Base-by-base conservation (phyloP, 2,329 filamentous ascomycete genomes). In the Trichophyton rubrum region DNA sequence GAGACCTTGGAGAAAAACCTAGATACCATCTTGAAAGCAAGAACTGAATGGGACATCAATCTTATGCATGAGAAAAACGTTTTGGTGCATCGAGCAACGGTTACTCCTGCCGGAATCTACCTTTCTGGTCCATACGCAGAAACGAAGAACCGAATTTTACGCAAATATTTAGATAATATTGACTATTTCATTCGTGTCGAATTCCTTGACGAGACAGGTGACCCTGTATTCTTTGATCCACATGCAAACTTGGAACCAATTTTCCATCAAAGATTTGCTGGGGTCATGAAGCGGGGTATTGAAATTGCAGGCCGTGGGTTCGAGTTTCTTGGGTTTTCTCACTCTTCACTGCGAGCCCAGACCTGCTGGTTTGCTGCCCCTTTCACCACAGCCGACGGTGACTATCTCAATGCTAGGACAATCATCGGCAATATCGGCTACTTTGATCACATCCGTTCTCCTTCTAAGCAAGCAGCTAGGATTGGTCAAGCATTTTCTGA, bases 301-400 rank as follows among this genome's bases (percentile, higher is more conserved):
- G 67, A 73, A 0, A 82, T 92, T 59, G 87, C 81, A 2, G 87
- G 84, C 0, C 77, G 84, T 11, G 68, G 71, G 0, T 90, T 84
- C 67, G 72, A 73, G 0, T 92, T 91, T 67, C 76, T 92, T 0
- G 88, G 88, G 0, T 92, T 90, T 70, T 90, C 87, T 0, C 86
- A 91, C 70, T 92, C 88, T 0, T 90, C 88, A 0, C 77, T 92
- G 3, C 79, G 88, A 11, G 79, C 83, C 0, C 87, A 89, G 62
- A 84, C 85, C 0, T 63, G 82, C 40, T 90, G 87, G 88, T 84
- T 82, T 69, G 65, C 68, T 56, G 74, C 79, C 1, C 75, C 78
- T 1, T 81, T 83, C 59, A 61, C 68, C n/a, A 58, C 59, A 7
- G 56, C 67, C 4, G 59, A 73, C 3, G 69, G 68, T 17, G 2